Evolutionary conservation across 2,329 filamentous ascomycete species (phyloP), one percentile per base, ranked within the genome.

Genomic region (Geosmithia flava): DNA sequence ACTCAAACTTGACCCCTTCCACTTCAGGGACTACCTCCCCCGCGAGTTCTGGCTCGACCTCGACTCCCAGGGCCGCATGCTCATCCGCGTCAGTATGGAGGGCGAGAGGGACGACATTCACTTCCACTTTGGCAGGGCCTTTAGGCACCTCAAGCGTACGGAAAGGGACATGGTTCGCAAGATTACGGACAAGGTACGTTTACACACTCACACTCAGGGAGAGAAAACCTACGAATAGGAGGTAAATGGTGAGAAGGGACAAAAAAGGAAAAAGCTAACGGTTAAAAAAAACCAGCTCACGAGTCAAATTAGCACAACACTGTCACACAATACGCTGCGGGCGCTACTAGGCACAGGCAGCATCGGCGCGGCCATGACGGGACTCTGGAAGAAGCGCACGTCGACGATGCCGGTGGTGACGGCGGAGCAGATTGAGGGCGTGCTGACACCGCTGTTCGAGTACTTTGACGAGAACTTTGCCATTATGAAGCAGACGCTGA

Each of bases 401-500:
- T 78, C 78, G 0, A 65, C 70, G 7, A 60, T 71, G 43, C 72
- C 80, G 45, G 74, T 75, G 1, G 72, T 84, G 10, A 84, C 87
- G 1, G 77, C 79, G 30, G 75, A 74, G 7, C 88, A 96, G 51
- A 76, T 95, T 19, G 84, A 87, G 54, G 83, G 83, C 55, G 88
- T 88, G 1, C 70, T 98, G 13, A 82, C 85, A 55, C 85, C 89
- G 4, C 75, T 98, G 1, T 93, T 96, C 61, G 78, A 81, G 48
- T 98, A 98, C 64, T 98, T 98, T 61, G 87, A 98, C 62, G 91
- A 96, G 62, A 98, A 98, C 59, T 98, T 98, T 65, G 88, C 89
- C 50, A 95, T 97, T 56, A 95, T 98, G 90, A 96, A 97, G 68
- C 82, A 93, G 64, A 96, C 91, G 1, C 72, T 98, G 49, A 97